A percentile compares a stretch with the other conserved stretches of the same genome.
phyloP scores from a whole-genome alignment of 345 rosid species.

The Erodium maritimum region DNA sequence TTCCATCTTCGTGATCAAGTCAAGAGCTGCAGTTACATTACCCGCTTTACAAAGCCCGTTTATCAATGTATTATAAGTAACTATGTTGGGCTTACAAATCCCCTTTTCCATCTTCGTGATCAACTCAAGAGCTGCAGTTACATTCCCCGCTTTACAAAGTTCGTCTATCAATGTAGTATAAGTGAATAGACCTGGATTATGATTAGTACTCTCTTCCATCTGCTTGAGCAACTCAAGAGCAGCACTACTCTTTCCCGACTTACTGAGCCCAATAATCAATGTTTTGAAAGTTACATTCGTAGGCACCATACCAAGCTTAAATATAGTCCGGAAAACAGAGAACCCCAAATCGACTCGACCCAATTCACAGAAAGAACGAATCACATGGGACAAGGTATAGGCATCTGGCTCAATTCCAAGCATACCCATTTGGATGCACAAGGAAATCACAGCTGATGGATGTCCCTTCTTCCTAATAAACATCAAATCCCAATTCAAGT shows the following conservation, averaged over 20 bases:
- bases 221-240: not conserved
- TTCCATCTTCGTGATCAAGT: too few relatives aligned
- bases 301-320: not conserved
- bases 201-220: not conserved
- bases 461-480: not conserved
- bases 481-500: not conserved
- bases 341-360: not conserved
- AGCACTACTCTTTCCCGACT: not conserved
- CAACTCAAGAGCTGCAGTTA: not conserved
- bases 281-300: not conserved
- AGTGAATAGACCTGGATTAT: not conserved
- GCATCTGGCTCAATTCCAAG: not conserved
- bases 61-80: not conserved
- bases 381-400: not conserved
- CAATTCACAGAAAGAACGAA: not conserved
- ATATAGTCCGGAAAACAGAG: not conserved
- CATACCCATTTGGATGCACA: not conserved
- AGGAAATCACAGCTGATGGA: not conserved
- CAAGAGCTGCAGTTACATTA: conserved; percentile 25
- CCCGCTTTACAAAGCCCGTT: not conserved
- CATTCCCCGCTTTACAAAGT: not conserved
- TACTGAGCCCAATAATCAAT: not conserved
- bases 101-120: not conserved
- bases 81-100: not conserved
- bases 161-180: not conserved